These are phyloP conservation scores for Ampelocalamus luodianensis DNA, from an alignment of 176 grass and related monocot species.

Conservation along the genomic window DNA sequence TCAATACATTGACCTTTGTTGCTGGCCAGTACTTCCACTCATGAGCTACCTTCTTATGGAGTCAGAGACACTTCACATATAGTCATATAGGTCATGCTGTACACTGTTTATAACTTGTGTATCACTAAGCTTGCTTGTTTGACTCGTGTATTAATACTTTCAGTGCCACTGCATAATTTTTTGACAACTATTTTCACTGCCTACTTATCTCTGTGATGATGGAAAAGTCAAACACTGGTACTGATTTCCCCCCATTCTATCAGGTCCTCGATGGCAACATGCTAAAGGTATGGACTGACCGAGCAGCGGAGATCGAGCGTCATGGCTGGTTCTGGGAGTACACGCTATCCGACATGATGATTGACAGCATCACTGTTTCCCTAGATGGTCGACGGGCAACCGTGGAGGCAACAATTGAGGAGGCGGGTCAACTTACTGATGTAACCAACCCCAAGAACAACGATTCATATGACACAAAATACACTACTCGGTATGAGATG, in stretches of 20 bases:
- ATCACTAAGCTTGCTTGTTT: neutral
- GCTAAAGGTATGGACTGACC: slow-evolving; percentile 85
- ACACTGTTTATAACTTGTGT: neutral
- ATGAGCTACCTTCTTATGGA: neutral
- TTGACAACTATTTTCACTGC: neutral
- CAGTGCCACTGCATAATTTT: neutral
- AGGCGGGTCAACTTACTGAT: slow-evolving; percentile 62
- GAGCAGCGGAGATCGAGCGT: slow-evolving; percentile 68
- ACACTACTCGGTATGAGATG: slow-evolving; percentile 85
- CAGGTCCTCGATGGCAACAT: slow-evolving; percentile 84
- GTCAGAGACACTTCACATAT: neutral
- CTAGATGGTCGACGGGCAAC: slow-evolving; percentile 61
- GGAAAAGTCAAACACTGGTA: neutral
- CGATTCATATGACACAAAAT: slow-evolving; percentile 62
- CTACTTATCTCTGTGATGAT: neutral
- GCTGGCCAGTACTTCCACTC: neutral
- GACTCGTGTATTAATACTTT: neutral
- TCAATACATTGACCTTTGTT: neutral
- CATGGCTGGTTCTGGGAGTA: slow-evolving; percentile 94
- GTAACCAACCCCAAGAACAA: slow-evolving; percentile 43
- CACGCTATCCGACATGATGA: slow-evolving; percentile 55
- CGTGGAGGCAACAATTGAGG: slow-evolving; percentile 86
- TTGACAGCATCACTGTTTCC: slow-evolving; percentile 81
- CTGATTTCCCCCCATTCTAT: neutral
- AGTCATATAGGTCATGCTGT: neutral